Percentiles rank a stretch among this genome's conserved stretches.
These are phyloP conservation scores for Colletotrichum brevisporum DNA, from an alignment of 2,329 filamentous ascomycete species.

Conservation along the genomic window DNA sequence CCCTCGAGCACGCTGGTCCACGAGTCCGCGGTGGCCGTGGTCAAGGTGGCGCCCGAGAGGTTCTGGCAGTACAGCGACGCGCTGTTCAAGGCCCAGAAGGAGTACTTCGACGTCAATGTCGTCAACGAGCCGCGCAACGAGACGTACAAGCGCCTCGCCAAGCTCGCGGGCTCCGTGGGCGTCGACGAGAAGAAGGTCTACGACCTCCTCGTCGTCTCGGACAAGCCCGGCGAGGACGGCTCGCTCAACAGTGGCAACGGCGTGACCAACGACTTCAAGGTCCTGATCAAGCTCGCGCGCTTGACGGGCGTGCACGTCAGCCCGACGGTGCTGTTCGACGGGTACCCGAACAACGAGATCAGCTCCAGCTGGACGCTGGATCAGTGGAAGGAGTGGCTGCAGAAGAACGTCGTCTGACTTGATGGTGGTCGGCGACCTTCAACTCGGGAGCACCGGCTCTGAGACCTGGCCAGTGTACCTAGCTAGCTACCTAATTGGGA, in stretches of 20 bases:
- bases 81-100: constrained; percentile 76
- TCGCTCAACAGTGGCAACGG: constrained; percentile 83
- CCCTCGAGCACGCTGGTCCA: constrained; percentile 85
- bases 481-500: too few relatives aligned
- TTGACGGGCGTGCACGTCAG: constrained; percentile 90
- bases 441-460: constrained; percentile 16
- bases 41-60: constrained; percentile 75
- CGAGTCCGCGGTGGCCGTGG: constrained; percentile 87
- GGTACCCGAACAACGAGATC: constrained; percentile 83
- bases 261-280: constrained; percentile 88
- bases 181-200: constrained; percentile 80
- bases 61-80: constrained; percentile 86
- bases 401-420: constrained; percentile 64
- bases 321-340: constrained; percentile 91
- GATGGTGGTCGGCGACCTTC: not conserved
- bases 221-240: constrained; percentile 77
- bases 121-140: constrained; percentile 87
- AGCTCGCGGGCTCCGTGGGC: constrained; percentile 78
- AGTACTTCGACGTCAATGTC: constrained; percentile 88
- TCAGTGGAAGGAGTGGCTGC: constrained; percentile 90
- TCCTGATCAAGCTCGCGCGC: constrained; percentile 84
- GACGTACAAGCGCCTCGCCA: constrained; percentile 85
- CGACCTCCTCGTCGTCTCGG: constrained; percentile 75
- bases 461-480: not conserved
- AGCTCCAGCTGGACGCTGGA: constrained; percentile 82